Evolutionary conservation across 2,329 filamentous ascomycete genomes (phyloP).

Genomic region (Talaromyces sp.): DNA sequence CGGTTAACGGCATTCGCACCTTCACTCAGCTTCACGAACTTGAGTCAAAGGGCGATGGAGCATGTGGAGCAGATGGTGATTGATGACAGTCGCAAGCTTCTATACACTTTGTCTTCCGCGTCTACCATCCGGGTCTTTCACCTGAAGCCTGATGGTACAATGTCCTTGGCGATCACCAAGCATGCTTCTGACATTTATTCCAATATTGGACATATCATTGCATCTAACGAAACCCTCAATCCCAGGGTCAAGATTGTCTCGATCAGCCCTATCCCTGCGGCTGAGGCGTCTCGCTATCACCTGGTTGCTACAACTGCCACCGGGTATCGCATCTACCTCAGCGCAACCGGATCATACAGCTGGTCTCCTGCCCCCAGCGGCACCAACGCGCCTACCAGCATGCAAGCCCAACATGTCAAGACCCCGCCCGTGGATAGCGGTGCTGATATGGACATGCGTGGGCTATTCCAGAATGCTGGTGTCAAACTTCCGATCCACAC

Average conservation of each 20-base stretch:
- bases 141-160: conserved; percentile 64
- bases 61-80: conserved; percentile 77
- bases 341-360: conserved; percentile 74
- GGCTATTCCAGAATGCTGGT: conserved; percentile 30
- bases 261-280: conserved; percentile 82
- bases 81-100: conserved; percentile 82
- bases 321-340: conserved; percentile 89
- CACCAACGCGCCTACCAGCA: conserved; percentile 78
- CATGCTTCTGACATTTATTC: conserved; percentile 58
- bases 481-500: conserved; percentile 53
- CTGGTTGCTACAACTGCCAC: conserved; percentile 88
- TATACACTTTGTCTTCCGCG: conserved; percentile 86
- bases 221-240: conserved; percentile 69
- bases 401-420: conserved; percentile 97
- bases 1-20: conserved; percentile 65
- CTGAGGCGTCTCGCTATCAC: conserved; percentile 80
- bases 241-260: conserved; percentile 75
- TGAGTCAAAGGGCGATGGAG: conserved; percentile 54
- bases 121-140: conserved; percentile 92
- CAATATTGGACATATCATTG: conserved; percentile 83
- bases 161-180: conserved; percentile 60
- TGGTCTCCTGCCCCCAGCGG: conserved; percentile 58
- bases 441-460: conserved; percentile 30
- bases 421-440: conserved; percentile 69
- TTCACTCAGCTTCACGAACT: conserved; percentile 42